phyloP scores from a whole-genome alignment of 2,329 filamentous ascomycete species.

The Claviceps africana region DNA sequence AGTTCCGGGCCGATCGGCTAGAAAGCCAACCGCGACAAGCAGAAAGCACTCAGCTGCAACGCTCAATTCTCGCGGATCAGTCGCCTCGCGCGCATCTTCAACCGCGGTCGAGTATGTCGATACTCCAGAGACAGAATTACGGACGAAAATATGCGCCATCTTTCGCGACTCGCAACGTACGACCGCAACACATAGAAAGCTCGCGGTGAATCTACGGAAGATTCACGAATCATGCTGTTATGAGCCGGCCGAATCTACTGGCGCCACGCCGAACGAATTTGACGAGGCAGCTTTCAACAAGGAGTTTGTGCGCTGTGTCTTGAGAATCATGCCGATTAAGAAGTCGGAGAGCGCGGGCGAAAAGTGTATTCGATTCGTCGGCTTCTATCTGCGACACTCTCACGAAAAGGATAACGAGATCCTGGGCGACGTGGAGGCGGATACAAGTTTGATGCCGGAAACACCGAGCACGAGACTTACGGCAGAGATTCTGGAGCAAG shows the following conservation, averaged over 20 bases:
- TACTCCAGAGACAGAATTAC: slow-evolving; percentile 53
- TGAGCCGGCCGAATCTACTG: slow-evolving; percentile 40
- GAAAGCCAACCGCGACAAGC: slow-evolving; percentile 28
- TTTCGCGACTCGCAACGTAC: slow-evolving; percentile 78
- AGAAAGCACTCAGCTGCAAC: slow-evolving; percentile 26
- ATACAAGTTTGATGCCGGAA: slow-evolving; percentile 59
- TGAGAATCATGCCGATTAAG: slow-evolving; percentile 74
- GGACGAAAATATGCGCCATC: slow-evolving; percentile 57
- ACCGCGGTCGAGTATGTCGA: slow-evolving; percentile 66
- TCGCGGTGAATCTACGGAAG: slow-evolving; percentile 76
- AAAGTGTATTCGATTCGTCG: slow-evolving; percentile 70
- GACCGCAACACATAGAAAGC: slow-evolving; percentile 78
- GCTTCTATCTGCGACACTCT: slow-evolving; percentile 66
- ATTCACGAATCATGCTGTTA: slow-evolving; percentile 76
- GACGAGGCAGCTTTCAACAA: slow-evolving; percentile 77
- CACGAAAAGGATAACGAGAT: slow-evolving; percentile 59
- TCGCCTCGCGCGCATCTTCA: slow-evolving; percentile 33
- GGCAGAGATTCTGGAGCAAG: slow-evolving; percentile 54
- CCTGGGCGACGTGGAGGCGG: slow-evolving; percentile 49
- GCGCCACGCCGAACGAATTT: slow-evolving; percentile 47
- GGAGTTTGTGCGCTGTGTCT: slow-evolving; percentile 70
- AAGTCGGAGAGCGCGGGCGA: slow-evolving; percentile 86
- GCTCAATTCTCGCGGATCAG: slow-evolving; percentile 27
- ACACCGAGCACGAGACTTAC: slow-evolving; percentile 74
- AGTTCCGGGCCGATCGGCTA: slow-evolving; percentile 31